Base-by-base conservation (phyloP, 768 basidiomycete species). In the Boletus rubescentipes region DNA sequence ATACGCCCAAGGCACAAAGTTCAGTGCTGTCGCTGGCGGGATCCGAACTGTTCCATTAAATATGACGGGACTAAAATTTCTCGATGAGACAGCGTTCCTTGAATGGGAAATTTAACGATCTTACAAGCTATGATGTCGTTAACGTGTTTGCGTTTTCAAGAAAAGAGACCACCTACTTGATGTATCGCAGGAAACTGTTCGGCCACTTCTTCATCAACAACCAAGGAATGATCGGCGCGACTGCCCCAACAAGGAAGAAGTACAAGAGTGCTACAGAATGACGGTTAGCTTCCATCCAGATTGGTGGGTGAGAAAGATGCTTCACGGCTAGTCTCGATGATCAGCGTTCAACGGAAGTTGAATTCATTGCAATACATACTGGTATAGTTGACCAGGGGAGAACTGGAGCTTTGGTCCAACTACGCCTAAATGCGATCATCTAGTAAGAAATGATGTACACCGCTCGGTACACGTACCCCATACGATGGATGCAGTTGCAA, bases 11-110 rank as follows among this genome's bases (percentile, higher is more conserved):
- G 87, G 85, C 3, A 92, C 78, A 64, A 87, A 95, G 69, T 96
- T 95, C 61, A 93, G 78, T 4, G 91, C 87, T 0, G 85, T 89
- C 11, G 91, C 91, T 9, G 91, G 91, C 1, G 93, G 93, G 42
- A 94, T 89, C 49, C 73, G 72, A 21, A 74, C 71, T 4, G 86
- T 79, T 3, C 89, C 91, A 26, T 80, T 79, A 63, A 91, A 87
- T 62, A 91, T 79, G 46, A 90, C 63, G 10, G 75, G 82, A 48
- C 80, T 82, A 41, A 31, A 21, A 14, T 26, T 6, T 26, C 6
- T 6, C 26, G 26, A 26, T 26, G 26, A 29, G 1, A 35, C 14
- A 15, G 16, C 6, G 26, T 26, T 26, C 26, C 26, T 26, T 26
- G 26, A 26, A 4, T 26, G 15, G 18, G 29, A n/a, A n/a, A 15